phyloP scores from a whole-genome alignment of 192 early-diverging fungal genomes.

The Dissophora ornata region DNA sequence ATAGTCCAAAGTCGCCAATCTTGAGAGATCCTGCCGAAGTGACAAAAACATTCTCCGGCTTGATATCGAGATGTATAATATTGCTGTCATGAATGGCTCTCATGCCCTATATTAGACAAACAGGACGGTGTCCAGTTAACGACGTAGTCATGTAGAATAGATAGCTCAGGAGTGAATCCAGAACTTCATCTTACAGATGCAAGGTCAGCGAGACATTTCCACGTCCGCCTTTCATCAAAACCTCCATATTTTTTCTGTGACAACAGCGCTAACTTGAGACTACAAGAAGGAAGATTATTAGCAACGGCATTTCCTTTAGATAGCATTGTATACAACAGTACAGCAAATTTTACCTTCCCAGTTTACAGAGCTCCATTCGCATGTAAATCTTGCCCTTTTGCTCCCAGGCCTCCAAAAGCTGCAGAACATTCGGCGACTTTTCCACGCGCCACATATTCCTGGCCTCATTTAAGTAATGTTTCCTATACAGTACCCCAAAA shows the following conservation, averaged over 20 bases:
- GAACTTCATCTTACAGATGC: constrained; percentile 61
- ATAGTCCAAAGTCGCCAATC: constrained; percentile 93
- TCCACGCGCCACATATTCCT: constrained; percentile 79
- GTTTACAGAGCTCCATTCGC: constrained; percentile 88
- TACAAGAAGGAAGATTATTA: constrained; percentile 7
- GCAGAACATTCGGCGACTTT: constrained; percentile 68
- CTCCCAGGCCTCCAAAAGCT: constrained; percentile 89
- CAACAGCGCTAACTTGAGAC: constrained; percentile 28
- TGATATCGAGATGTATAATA: constrained; percentile 91
- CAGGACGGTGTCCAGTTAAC: not conserved
- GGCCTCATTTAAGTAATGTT: constrained; percentile 82
- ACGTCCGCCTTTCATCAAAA: constrained; percentile 72
- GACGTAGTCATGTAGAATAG: not conserved
- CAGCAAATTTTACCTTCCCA: constrained; percentile 67
- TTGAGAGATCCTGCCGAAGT: constrained; percentile 73
- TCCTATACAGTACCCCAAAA: constrained; percentile 41
- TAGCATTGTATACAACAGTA: no score
- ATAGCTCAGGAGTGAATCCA: no score
- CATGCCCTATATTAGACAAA: constrained; percentile 65
- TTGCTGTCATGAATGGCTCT: constrained; percentile 74
- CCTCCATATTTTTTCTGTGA: constrained; percentile 44
- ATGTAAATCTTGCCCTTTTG: constrained; percentile 89
- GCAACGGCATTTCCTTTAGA: not conserved
- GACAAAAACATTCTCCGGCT: constrained; percentile 90
- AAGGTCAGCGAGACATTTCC: constrained; percentile 78